Percentiles rank a stretch among this genome's conserved stretches.
Conservation (phyloP, 2,329 filamentous ascomycete genomes). For the Sporothrix euskadiensis region DNA sequence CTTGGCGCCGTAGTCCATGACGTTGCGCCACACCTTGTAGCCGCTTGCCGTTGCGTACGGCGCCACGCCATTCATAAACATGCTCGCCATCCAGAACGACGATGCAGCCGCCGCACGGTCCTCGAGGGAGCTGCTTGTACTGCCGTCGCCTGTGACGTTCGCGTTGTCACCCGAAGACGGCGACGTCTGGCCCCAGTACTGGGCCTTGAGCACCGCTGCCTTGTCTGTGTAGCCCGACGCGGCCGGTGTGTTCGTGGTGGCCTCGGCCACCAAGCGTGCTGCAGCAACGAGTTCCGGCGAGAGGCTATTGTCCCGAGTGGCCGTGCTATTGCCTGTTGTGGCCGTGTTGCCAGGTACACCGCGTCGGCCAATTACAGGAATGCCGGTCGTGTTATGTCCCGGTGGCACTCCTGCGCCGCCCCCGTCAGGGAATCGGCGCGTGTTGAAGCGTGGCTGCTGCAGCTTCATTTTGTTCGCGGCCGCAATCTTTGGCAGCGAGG, state of each 20-base stretch:
- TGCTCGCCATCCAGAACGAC: not conserved
- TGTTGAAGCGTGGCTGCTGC: constrained; percentile 4
- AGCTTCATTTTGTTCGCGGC: not conserved
- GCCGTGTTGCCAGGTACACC: not conserved
- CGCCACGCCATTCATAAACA: constrained; percentile 36
- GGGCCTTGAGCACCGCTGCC: not conserved
- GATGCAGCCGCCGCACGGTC: not conserved
- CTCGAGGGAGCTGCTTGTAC: too few species aligned
- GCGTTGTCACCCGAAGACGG: too few species aligned
- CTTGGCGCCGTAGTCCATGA: constrained; percentile 50
- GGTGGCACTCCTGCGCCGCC: too few species aligned
- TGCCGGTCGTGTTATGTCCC: not conserved
- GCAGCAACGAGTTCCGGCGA: not conserved
- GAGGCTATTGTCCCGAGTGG: not conserved
- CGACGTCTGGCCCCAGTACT: not conserved
- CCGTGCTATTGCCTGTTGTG: not conserved
- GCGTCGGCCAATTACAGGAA: not conserved
- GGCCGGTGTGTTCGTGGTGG: not conserved
- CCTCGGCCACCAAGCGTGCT: not conserved
- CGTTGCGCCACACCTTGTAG: constrained; percentile 47
- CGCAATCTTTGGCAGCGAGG: not conserved
- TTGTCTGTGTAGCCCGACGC: not conserved
- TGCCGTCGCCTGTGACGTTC: too few species aligned
- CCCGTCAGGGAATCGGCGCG: not conserved
- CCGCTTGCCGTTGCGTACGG: constrained; percentile 38